Conservation (phyloP, 495 filamentous ascomycete species). For the Podospora bellae-mahoneyi region DNA sequence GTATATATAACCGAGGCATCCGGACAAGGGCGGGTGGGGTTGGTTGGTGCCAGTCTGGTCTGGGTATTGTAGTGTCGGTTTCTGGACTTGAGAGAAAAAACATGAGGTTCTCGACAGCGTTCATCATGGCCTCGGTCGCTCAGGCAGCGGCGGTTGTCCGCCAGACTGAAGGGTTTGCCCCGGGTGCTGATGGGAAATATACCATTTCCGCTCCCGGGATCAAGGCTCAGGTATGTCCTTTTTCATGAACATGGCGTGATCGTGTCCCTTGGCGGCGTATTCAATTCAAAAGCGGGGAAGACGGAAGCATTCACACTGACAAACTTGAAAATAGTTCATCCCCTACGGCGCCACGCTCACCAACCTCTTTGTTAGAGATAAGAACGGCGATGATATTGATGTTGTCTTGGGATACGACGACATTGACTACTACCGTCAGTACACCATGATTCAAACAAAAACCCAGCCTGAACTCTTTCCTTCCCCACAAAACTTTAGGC, state of each 20-base stretch:
- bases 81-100: neutral
- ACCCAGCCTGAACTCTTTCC: constrained; percentile 18
- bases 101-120: constrained; percentile 15
- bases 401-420: constrained; percentile 54
- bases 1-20: constrained; percentile 5
- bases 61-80: neutral
- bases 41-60: neutral
- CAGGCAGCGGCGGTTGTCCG: constrained; percentile 12
- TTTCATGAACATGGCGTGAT: neutral
- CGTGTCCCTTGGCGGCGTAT: neutral
- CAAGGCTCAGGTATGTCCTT: constrained; percentile 45
- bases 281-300: constrained; percentile 1
- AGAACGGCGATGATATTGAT: constrained; percentile 51
- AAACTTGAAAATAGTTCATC: constrained; percentile 43
- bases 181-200: constrained; percentile 42
- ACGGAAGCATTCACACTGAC: neutral
- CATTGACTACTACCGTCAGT: constrained; percentile 44
- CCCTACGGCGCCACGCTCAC: constrained; percentile 55
- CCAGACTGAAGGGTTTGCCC: constrained; percentile 12
- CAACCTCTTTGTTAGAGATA: constrained; percentile 56
- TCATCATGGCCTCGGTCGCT: constrained; percentile 9
- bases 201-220: constrained; percentile 50
- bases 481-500: constrained; percentile 12
- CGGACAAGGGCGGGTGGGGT: neutral
- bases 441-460: neutral